Evolutionary conservation across 2,329 filamentous ascomycete species (phyloP), one percentile per base, ranked within the genome.

Genomic region (Aspergillus aculeatus): DNA sequence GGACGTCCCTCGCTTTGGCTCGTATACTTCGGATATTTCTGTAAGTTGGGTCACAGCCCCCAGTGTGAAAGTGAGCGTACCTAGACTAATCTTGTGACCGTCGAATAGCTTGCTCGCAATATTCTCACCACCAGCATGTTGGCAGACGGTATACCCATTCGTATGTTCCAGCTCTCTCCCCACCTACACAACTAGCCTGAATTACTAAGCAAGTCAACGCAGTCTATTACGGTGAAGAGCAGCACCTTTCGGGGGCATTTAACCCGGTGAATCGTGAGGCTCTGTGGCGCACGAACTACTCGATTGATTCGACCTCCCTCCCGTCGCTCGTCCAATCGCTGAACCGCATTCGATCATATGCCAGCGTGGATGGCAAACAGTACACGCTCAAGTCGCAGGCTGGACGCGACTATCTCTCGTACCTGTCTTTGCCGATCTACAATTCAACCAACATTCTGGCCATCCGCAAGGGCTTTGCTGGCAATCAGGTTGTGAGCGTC

Each of bases 211-310:
- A 4, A 10, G 21, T 4, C 4, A 32, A n/a, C 7, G 16, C n/a
- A 55, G 64, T 89, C 50, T 89, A 89, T 71, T 81, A 87, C 58
- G 86, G 86, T 19, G 84, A 86, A 58, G 87, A 89, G 70, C 86
- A 89, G 68, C 83, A 82, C 56, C 87, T 82, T 67, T 70, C 75
- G 4, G 82, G 82, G 19, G 81, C 78, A 14, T 77, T 70, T 47
- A 72, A 72, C 50, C 83, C 83, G 5, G 76, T 78, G 0, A 78
- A 77, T 47, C 82, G 84, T 12, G 84, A 86, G 68, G 82, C 84
- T 10, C 74, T 83, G 31, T 87, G 85, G 85, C 71, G 80, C 16
- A 82, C 81, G n/a, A 73, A 72, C 11, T 87, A 82, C 71, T 67
- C 77, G 62, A 81, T 76, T 2, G 62, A 72, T 5, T 63, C 78